Evolutionary conservation across 1,284 basidiomycete genomes (phyloP), one percentile per base, ranked within the genome.

Genomic region (Leccinum laetum): DNA sequence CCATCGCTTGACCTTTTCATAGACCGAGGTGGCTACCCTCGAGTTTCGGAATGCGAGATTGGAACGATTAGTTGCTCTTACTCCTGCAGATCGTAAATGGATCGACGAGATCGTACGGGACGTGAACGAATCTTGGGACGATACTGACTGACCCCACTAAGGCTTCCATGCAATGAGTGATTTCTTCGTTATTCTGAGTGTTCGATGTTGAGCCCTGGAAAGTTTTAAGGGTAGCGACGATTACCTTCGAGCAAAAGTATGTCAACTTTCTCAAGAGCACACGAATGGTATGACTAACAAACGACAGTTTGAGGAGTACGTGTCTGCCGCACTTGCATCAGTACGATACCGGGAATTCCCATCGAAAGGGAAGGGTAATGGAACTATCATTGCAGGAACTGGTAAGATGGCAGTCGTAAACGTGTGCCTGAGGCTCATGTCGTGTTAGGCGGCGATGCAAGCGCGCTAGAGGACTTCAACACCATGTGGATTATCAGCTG

Each of bases 61-160:
- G 5, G 94, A 97, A 70, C 85, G 91, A 35, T 80, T 91, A 29
- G 87, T 92, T 32, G 86, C 86, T 5, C 81, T 99, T 65, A 99
- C 97, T 1, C 82, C 97, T 0, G 94, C 96, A 1, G 98, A 99
- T 78, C 84, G 97, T 65, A 98, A 95, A 76, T 99, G 98, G 97
- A 96, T 99, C 78, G 87, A 89, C 65, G 87, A 88, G 68, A 85
- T 89, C 61, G 86, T 95, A 58, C 85, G 84, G 62, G 92, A 93
- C 60, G 93, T 96, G 11, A 94, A 95, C 69, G 89, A 92, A 64
- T 85, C 86, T 3, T 97, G 91, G 89, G 85, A 86, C 64, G 84
- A 88, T 3, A 81, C 81, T 29, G 29, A 29, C 29, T 29, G 88
- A 91, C 69, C 84, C 89, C 2, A 79, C 79, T 6, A 80, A 82